These are phyloP conservation scores for Emergomyces pasteurianus DNA, from an alignment of 2,329 filamentous ascomycete genomes.

Conservation along the genomic window DNA sequence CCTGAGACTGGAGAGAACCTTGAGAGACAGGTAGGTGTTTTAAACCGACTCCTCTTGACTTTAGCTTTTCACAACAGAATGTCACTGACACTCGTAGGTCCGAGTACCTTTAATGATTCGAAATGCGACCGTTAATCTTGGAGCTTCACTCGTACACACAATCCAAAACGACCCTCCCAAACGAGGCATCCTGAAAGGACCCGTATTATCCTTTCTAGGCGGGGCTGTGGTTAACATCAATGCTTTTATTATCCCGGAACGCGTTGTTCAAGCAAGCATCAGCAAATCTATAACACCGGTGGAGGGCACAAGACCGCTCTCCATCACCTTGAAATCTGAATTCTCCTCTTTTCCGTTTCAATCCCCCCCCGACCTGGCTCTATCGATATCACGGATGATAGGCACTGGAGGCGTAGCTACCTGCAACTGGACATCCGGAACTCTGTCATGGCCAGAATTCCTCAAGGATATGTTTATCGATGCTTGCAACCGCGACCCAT, in stretches of 20 bases:
- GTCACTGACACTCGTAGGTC: conserved; percentile 17
- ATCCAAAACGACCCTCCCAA: conserved; percentile 18
- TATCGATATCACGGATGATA: conserved; percentile 23
- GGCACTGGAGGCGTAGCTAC: conserved; percentile 20
- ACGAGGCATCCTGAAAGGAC: conserved; percentile 11
- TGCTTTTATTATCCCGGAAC: conserved; percentile 22
- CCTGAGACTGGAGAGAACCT: conserved; percentile 18
- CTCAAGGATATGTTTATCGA: conserved; percentile 14
- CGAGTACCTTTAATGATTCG: conserved; percentile 19
- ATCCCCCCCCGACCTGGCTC: conserved; percentile 19
- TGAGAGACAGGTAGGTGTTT: conserved; percentile 17
- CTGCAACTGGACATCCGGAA: conserved; percentile 28
- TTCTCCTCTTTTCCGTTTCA: conserved; percentile 19
- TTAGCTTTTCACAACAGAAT: neutral
- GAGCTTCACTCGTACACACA: conserved; percentile 20
- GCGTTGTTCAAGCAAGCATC: conserved; percentile 19
- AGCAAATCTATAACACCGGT: conserved; percentile 21
- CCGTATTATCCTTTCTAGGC: conserved; percentile 20
- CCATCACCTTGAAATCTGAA: conserved; percentile 18
- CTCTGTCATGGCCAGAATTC: conserved; percentile 22
- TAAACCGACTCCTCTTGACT: neutral
- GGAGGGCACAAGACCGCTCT: conserved; percentile 23
- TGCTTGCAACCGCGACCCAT: neutral
- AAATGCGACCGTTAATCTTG: conserved; percentile 19
- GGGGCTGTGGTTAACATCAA: conserved; percentile 19